Evolutionary conservation across 352 stramenopile species (phyloP).

Genomic region (Globisporangium spiculum): DNA sequence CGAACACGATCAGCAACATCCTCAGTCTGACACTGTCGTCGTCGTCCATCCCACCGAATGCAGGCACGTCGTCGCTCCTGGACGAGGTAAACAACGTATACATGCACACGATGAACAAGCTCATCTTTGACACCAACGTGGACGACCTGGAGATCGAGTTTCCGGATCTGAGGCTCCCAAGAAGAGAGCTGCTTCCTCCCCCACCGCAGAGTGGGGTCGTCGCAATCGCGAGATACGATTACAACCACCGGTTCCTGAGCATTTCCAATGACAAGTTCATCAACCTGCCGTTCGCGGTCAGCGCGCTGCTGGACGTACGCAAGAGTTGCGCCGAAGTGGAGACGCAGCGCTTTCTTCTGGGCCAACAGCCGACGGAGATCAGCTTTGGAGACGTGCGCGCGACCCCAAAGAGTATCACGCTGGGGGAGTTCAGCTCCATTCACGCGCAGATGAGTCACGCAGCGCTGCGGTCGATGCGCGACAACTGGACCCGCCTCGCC

Average conservation of each 20-base stretch:
- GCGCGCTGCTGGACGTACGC: constrained; percentile 70
- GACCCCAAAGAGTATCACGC: constrained; percentile 62
- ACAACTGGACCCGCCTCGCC: constrained; percentile 69
- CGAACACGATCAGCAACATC: constrained; percentile 70
- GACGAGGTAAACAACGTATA: constrained; percentile 91
- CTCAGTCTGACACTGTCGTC: constrained; percentile 65
- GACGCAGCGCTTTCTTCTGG: constrained; percentile 57
- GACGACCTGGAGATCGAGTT: constrained; percentile 62
- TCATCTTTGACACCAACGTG: constrained; percentile 86
- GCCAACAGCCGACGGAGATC: constrained; percentile 64
- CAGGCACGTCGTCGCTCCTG: constrained; percentile 63
- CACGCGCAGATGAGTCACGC: constrained; percentile 73
- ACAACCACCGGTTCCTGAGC: constrained; percentile 60
- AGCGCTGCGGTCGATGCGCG: constrained; percentile 68
- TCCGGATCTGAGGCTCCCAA: constrained; percentile 42
- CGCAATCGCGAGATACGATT: constrained; percentile 52
- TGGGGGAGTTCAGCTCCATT: constrained; percentile 66
- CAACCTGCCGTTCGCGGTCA: constrained; percentile 66
- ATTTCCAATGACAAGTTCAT: constrained; percentile 68
- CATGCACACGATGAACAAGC: constrained; percentile 92
- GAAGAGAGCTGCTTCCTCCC: constrained; percentile 17
- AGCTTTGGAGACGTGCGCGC: constrained; percentile 48
- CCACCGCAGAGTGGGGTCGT: constrained; percentile 56
- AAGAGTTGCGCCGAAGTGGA: constrained; percentile 65
- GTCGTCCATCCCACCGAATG: constrained; percentile 42